Evolutionary conservation across 129 eudicot genomes (phyloP).

Genomic region (Kitagawia praeruptora): DNA sequence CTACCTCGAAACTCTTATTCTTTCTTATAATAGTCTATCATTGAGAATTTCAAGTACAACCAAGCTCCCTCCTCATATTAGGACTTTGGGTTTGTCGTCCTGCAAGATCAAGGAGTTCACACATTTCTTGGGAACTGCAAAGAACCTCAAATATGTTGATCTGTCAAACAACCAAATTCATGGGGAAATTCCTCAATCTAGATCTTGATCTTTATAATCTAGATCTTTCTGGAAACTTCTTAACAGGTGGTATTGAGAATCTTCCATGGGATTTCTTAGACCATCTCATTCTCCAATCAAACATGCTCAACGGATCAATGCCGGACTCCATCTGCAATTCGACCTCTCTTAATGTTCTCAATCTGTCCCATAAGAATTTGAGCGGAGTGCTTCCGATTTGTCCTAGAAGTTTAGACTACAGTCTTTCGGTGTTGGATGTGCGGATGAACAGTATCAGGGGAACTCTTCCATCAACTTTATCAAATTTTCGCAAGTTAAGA

Average conservation of each 20-base stretch:
- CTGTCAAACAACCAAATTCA: background rate
- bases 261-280: background rate
- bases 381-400: constrained; percentile 5
- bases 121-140: too few relatives aligned
- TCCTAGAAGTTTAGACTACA: too few relatives aligned
- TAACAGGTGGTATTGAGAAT: background rate
- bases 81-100: too few relatives aligned
- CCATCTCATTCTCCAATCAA: background rate
- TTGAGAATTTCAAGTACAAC: too few relatives aligned
- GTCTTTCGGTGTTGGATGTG: background rate
- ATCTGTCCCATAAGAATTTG: constrained; percentile 10
- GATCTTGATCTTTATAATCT: too few relatives aligned
- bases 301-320: background rate
- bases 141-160: too few relatives aligned
- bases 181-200: background rate
- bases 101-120: too few relatives aligned
- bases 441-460: background rate
- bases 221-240: too few relatives aligned
- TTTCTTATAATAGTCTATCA: too few relatives aligned
- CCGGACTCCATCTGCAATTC: background rate
- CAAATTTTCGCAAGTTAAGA: background rate
- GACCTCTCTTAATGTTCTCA: background rate
- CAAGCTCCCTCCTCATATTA: too few relatives aligned
- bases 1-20: background rate
- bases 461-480: background rate